Conservation (phyloP, 2,329 filamentous ascomycete species). For the Neofusicoccum umdonicola region DNA sequence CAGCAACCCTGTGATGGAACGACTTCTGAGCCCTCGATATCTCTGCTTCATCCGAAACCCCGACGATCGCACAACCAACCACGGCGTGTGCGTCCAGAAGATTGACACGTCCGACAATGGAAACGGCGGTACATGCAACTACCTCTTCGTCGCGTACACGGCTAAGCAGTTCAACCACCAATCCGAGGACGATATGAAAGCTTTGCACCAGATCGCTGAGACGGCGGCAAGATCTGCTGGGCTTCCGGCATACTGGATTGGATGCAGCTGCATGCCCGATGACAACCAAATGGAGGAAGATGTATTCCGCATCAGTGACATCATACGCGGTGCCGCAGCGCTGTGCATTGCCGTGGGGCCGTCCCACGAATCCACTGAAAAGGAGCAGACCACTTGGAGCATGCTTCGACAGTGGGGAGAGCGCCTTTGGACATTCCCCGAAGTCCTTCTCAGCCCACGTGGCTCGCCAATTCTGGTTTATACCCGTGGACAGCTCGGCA, state of each 20-base stretch:
- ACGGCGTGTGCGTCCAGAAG: not conserved
- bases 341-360: conserved; percentile 44
- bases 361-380: conserved; percentile 17
- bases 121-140: conserved; percentile 20
- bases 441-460: conserved; percentile 37
- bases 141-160: conserved; percentile 45
- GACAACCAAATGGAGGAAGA: conserved; percentile 31
- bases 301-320: conserved; percentile 47
- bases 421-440: conserved; percentile 49
- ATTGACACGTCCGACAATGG: not conserved
- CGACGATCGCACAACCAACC: not conserved
- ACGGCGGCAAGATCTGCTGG: conserved; percentile 38
- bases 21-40: conserved; percentile 28
- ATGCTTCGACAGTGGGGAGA: conserved; percentile 45
- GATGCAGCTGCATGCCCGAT: conserved; percentile 44
- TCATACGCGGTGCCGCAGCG: conserved; percentile 43
- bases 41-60: conserved; percentile 28
- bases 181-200: conserved; percentile 27
- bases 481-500: conserved; percentile 25
- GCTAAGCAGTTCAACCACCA: conserved; percentile 38
- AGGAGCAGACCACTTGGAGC: conserved; percentile 23
- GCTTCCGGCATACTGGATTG: conserved; percentile 44
- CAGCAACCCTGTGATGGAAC: conserved; percentile 27
- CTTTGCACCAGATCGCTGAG: conserved; percentile 38
- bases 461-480: conserved; percentile 34